These are phyloP conservation scores for Fomes fomentarius DNA, from an alignment of 1,284 basidiomycete species.

Conservation along the genomic window DNA sequence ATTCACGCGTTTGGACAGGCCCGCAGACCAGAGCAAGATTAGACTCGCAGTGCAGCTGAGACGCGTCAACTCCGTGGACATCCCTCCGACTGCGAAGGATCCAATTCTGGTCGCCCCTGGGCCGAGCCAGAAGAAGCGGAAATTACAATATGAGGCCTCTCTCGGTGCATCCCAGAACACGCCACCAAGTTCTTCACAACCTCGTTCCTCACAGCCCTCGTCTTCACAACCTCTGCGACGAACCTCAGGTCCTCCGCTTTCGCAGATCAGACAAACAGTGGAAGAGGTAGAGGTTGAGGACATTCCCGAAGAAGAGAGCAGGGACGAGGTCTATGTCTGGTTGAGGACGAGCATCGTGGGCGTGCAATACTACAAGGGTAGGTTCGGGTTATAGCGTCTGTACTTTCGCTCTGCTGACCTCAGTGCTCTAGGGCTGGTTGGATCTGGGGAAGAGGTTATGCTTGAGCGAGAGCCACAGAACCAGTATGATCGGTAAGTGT, in stretches of 20 bases:
- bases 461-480: constrained; percentile 74
- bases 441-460: constrained; percentile 76
- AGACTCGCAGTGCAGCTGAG: constrained; percentile 54
- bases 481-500: constrained; percentile 61
- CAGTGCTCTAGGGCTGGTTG: constrained; percentile 64
- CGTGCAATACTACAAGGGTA: constrained; percentile 80
- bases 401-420: not conserved
- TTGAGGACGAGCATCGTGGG: constrained; percentile 73
- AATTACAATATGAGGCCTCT: constrained; percentile 33
- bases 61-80: constrained; percentile 57
- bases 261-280: constrained; percentile 13
- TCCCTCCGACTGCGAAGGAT: constrained; percentile 36
- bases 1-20: too few relatives aligned
- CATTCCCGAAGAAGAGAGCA: constrained; percentile 45
- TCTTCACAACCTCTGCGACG: constrained; percentile 23
- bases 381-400: not conserved
- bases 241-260: constrained; percentile 15
- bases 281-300: constrained; percentile 48
- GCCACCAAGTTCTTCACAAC: constrained; percentile 21
- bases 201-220: constrained; percentile 11
- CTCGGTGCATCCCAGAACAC: constrained; percentile 15
- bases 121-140: constrained; percentile 41
- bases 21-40: constrained; percentile 64
- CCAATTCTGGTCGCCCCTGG: constrained; percentile 22
- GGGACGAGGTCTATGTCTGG: constrained; percentile 69